phyloP scores from a whole-genome alignment of 345 rosid species.

The Passiflora organensis region DNA sequence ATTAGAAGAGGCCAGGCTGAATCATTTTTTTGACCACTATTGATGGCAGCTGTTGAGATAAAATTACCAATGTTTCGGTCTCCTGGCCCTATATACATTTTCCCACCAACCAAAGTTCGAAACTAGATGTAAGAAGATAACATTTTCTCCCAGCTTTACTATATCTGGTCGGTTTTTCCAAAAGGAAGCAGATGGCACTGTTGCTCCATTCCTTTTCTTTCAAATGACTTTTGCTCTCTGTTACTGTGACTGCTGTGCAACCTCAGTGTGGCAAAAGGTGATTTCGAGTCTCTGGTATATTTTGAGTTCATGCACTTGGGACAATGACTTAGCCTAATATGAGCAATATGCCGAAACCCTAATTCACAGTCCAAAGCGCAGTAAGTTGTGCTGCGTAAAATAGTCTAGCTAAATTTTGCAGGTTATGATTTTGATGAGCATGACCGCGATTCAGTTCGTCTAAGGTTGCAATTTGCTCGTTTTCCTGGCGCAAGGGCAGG shows the following conservation, averaged over 20 bases:
- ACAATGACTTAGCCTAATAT: slow-evolving; percentile 18
- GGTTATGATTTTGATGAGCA: slow-evolving; percentile 64
- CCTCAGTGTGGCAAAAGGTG: not conserved
- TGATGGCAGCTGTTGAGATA: too few relatives aligned
- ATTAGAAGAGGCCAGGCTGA: too few relatives aligned
- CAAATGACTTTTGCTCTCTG: not conserved
- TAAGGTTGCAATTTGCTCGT: slow-evolving; percentile 78
- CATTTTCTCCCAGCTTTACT: not conserved
- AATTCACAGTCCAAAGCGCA: slow-evolving; percentile 18
- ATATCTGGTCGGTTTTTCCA: not conserved
- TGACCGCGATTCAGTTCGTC: slow-evolving; percentile 54
- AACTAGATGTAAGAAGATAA: not conserved
- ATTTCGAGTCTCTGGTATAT: slow-evolving; percentile 7
- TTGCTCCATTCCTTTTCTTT: slow-evolving; percentile 6
- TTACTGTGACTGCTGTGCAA: not conserved
- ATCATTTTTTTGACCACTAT: too few relatives aligned
- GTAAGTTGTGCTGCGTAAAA: slow-evolving; percentile 36
- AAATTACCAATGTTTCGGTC: too few relatives aligned
- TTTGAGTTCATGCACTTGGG: slow-evolving; percentile 4
- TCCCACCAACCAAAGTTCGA: not conserved
- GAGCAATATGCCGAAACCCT: slow-evolving; percentile 9
- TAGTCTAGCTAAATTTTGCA: slow-evolving; percentile 59
- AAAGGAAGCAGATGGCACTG: slow-evolving; percentile 7
- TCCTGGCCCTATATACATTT: not conserved
- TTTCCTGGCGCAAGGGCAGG: slow-evolving; percentile 72